Percentiles rank a stretch among this genome's conserved stretches.
Conservation (phyloP, 2,329 filamentous ascomycete species). For the Blastomyces percursus region DNA sequence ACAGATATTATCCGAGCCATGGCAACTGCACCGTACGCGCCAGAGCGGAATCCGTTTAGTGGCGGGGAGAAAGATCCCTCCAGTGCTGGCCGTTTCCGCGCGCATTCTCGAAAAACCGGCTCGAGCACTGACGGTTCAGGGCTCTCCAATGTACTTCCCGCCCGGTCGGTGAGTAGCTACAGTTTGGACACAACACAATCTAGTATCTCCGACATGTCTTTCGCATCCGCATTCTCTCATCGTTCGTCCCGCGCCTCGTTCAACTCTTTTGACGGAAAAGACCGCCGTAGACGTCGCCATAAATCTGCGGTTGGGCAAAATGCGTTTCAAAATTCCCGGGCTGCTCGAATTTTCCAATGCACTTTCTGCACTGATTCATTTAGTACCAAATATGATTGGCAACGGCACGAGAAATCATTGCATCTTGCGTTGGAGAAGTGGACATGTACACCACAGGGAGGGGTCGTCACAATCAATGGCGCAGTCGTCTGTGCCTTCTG, state of each 20-base stretch:
- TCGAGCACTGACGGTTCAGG: slow-evolving; percentile 43
- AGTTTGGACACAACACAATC: slow-evolving; percentile 43
- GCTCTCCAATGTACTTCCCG: slow-evolving; percentile 40
- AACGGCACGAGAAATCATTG: slow-evolving; percentile 48
- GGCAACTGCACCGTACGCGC: slow-evolving; percentile 30
- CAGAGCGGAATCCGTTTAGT: slow-evolving; percentile 22
- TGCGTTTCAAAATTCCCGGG: slow-evolving; percentile 31
- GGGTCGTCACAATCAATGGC: slow-evolving; percentile 40
- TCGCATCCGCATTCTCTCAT: slow-evolving; percentile 47
- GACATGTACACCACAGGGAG: slow-evolving; percentile 50
- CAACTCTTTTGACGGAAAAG: slow-evolving; percentile 48
- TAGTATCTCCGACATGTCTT: slow-evolving; percentile 43
- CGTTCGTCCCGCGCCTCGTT: slow-evolving; percentile 45
- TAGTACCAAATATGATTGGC: slow-evolving; percentile 49
- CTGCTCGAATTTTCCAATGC: slow-evolving; percentile 43
- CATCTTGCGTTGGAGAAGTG: slow-evolving; percentile 48
- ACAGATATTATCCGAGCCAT: slow-evolving; percentile 55
- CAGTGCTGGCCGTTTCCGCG: slow-evolving; percentile 25
- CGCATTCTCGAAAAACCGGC: slow-evolving; percentile 29
- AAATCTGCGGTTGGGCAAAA: slow-evolving; percentile 35
- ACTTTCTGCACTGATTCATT: slow-evolving; percentile 50
- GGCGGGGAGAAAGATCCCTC: slow-evolving; percentile 20
- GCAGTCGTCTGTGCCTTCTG: slow-evolving; percentile 50
- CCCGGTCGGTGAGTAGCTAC: slow-evolving; percentile 44
- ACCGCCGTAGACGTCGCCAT: slow-evolving; percentile 46